These are phyloP conservation scores for Populus trichocarpa DNA, from an alignment of 441 rosid genomes.

Conservation along the genomic window DNA sequence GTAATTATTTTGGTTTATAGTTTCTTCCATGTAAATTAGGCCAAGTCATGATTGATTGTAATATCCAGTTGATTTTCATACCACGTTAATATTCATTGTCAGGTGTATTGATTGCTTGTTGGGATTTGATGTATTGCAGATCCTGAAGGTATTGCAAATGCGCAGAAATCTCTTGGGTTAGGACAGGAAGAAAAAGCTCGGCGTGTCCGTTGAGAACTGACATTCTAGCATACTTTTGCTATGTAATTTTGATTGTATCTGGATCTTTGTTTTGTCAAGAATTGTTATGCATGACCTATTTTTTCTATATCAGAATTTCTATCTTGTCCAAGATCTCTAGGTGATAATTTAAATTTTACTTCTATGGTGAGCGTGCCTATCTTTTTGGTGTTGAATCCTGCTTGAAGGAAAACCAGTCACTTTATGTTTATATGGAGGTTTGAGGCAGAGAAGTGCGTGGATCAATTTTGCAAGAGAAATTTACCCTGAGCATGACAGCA, in stretches of 20 bases:
- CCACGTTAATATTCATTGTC: background rate
- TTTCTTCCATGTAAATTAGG: background rate
- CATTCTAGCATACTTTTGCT: background rate
- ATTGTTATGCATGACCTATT: background rate
- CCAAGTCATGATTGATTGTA: background rate
- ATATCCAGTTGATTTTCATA: background rate
- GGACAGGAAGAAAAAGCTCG: conserved; percentile 94
- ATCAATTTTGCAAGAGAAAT: background rate
- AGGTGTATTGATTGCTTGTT: background rate
- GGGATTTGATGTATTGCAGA: conserved; percentile 45
- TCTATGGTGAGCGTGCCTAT: background rate
- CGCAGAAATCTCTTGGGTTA: conserved; percentile 87
- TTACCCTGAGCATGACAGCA: background rate
- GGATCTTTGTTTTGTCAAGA: conserved; percentile 1
- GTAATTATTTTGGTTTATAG: background rate
- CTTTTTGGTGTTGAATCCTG: background rate
- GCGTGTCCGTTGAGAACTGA: conserved; percentile 51
- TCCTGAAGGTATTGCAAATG: conserved; percentile 93
- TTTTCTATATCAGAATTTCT: background rate
- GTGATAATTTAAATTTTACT: background rate
- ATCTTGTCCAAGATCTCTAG: background rate
- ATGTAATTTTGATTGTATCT: conserved; percentile 10
- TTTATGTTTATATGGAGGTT: background rate
- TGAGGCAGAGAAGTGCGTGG: background rate
- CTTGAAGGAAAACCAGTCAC: background rate